Percentiles rank a stretch among this genome's conserved stretches.
Evolutionary conservation across 805 yeast genomes (phyloP).

Genomic region (Ascoidea rubescens): DNA sequence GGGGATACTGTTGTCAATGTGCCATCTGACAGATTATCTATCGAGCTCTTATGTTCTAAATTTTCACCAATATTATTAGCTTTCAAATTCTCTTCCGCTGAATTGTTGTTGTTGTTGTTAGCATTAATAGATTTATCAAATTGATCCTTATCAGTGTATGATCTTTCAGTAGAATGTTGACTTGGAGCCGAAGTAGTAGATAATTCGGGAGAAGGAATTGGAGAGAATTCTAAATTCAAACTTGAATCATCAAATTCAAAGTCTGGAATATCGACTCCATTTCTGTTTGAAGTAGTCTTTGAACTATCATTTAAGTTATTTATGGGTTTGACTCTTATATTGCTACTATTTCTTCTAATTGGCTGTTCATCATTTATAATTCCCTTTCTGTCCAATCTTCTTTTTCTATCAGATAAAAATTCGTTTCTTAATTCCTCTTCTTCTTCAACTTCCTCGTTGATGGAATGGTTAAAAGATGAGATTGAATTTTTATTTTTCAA

Average conservation of each 20-base stretch:
- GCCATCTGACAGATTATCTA: background rate
- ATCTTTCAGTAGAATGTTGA: background rate
- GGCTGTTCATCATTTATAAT: background rate
- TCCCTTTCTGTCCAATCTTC: background rate
- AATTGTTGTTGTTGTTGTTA: slow-evolving; percentile 6
- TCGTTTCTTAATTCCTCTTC: background rate
- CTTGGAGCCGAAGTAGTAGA: background rate
- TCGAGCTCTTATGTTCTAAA: no score
- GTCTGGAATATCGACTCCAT: background rate
- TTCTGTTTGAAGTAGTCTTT: no score
- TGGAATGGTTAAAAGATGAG: background rate
- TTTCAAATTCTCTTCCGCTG: background rate
- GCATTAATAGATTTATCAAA: no score
- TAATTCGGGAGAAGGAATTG: background rate
- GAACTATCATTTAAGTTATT: background rate
- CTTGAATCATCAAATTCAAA: background rate
- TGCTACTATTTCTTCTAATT: background rate
- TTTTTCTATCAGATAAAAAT: background rate
- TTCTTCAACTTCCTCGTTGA: background rate
- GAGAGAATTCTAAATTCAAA: background rate
- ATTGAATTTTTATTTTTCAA: slow-evolving; percentile 5
- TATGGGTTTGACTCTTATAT: background rate
- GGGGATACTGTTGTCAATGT: background rate
- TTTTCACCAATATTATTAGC: background rate
- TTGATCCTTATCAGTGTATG: no score